Percentiles rank a stretch among this genome's conserved stretches.
Evolutionary conservation across 495 filamentous ascomycete species (phyloP).

Genomic region (Tuber umbilicatum): DNA sequence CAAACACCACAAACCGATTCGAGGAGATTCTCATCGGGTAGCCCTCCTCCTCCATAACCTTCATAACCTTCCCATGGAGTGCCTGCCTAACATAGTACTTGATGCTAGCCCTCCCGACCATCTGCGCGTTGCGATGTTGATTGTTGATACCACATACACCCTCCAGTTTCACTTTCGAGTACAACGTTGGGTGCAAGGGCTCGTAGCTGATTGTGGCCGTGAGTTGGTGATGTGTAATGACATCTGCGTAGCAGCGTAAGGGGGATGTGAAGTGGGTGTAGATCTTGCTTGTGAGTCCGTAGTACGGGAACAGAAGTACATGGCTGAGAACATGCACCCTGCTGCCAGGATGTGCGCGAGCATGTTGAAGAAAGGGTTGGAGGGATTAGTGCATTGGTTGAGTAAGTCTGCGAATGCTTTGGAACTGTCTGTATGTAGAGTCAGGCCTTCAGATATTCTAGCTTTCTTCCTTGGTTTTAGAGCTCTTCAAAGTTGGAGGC

Average conservation of each 20-base stretch:
- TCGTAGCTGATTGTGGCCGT: conserved; percentile 92
- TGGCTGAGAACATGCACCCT: conserved; percentile 96
- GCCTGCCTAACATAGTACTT: conserved; percentile 97
- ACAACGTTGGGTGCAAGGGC: conserved; percentile 64
- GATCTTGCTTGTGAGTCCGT: conserved; percentile 87
- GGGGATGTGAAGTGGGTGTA: conserved; percentile 98
- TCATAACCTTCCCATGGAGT: conserved; percentile 69
- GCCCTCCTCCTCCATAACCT: conserved; percentile 71
- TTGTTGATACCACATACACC: conserved; percentile 94
- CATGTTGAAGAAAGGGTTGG: conserved; percentile 98
- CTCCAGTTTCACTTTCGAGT: conserved; percentile 73
- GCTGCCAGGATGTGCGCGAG: conserved; percentile 94
- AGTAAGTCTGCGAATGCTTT: conserved; percentile 85
- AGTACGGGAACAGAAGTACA: conserved; percentile 98
- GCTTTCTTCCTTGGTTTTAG: conserved; percentile 73
- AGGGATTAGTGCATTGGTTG: conserved; percentile 69
- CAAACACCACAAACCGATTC: conserved; percentile 93
- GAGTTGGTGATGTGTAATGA: conserved; percentile 87
- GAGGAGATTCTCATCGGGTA: conserved; percentile 95
- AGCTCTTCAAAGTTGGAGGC: conserved; percentile 95
- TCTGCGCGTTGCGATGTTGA: conserved; percentile 89
- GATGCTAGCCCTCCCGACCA: conserved; percentile 82
- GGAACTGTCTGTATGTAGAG: conserved; percentile 73
- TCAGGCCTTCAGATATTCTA: conserved; percentile 72
- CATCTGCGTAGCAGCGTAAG: conserved; percentile 90